Percentiles rank a stretch among this genome's conserved stretches.
phyloP scores from a whole-genome alignment of 768 basidiomycete genomes.

The Mycena metata region DNA sequence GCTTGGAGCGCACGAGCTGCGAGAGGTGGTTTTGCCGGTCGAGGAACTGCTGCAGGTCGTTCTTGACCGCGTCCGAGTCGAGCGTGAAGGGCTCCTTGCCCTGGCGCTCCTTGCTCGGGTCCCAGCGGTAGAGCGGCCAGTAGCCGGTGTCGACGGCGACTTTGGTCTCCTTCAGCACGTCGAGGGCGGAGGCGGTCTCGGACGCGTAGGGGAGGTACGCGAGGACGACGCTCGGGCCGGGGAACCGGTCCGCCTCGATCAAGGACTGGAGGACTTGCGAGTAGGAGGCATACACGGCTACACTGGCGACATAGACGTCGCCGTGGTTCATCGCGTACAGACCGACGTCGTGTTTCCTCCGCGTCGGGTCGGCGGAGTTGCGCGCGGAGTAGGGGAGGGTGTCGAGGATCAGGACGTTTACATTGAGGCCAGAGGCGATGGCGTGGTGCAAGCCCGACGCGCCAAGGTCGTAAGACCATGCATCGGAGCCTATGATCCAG shows the following conservation, averaged over 20 bases:
- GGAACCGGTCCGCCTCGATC: conserved; percentile 90
- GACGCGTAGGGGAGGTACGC: conserved; percentile 93
- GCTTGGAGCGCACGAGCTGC: conserved; percentile 87
- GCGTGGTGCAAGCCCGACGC: conserved; percentile 95
- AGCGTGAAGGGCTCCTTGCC: conserved; percentile 91
- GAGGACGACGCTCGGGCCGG: conserved; percentile 92
- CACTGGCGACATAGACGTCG: conserved; percentile 94
- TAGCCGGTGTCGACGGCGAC: conserved; percentile 95
- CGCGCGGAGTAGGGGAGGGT: conserved; percentile 90
- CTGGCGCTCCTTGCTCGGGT: conserved; percentile 83
- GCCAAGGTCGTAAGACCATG: conserved; percentile 98
- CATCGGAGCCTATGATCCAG: conserved; percentile 99
- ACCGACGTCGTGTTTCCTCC: conserved; percentile 96
- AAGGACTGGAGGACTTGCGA: conserved; percentile 93
- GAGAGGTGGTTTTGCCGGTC: conserved; percentile 97
- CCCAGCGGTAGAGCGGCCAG: conserved; percentile 99
- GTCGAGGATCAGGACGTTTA: conserved; percentile 97
- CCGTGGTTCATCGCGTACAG: conserved; percentile 99
- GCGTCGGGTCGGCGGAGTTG: conserved; percentile 73
- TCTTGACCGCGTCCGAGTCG: conserved; percentile 94
- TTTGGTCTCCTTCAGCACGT: conserved; percentile 97
- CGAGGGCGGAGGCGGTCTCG: conserved; percentile 84
- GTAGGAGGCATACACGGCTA: conserved; percentile 97
- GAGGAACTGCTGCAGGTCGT: conserved; percentile 92
- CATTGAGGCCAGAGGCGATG: conserved; percentile 89